phyloP scores from a whole-genome alignment of 345 rosid species.

The Passiflora organensis region DNA sequence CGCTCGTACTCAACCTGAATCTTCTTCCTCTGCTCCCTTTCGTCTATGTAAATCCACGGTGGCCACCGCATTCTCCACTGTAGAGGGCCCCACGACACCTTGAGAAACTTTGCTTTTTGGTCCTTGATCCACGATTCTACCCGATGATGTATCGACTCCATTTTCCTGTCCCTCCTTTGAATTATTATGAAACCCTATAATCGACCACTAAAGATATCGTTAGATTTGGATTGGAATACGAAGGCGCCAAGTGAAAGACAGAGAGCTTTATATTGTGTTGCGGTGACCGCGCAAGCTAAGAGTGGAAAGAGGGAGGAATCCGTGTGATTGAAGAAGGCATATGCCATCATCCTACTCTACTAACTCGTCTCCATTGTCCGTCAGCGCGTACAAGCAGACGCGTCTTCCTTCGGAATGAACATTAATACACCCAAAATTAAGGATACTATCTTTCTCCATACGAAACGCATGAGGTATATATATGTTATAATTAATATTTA shows the following conservation, averaged over 20 bases:
- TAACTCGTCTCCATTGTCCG: too few relatives aligned
- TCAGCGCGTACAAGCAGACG: too few relatives aligned
- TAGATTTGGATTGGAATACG: neutral
- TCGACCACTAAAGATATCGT: too few relatives aligned
- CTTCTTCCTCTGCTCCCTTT: conserved; percentile 46
- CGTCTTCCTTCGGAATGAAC: too few relatives aligned
- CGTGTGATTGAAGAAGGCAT: conserved; percentile 4
- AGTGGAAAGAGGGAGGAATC: conserved; percentile 1
- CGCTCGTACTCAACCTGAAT: conserved; percentile 75
- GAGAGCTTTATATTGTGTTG: neutral
- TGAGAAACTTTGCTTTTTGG: conserved; percentile 61
- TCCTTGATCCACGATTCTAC: conserved; percentile 91
- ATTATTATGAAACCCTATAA: too few relatives aligned
- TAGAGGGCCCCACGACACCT: conserved; percentile 74
- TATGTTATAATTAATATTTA: too few relatives aligned
- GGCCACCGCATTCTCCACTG: conserved; percentile 82
- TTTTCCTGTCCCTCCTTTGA: too few relatives aligned
- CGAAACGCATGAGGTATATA: too few relatives aligned
- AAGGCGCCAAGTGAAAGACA: neutral
- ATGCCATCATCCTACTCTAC: too few relatives aligned
- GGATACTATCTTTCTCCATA: too few relatives aligned
- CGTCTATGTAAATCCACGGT: conserved; percentile 53
- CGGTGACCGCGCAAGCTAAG: neutral
- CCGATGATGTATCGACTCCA: conserved; percentile 66
- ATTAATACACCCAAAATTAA: too few relatives aligned